Evolutionary conservation across 805 yeast genomes (phyloP), one percentile per base, ranked within the genome.

Genomic region (Torulaspora indica): DNA sequence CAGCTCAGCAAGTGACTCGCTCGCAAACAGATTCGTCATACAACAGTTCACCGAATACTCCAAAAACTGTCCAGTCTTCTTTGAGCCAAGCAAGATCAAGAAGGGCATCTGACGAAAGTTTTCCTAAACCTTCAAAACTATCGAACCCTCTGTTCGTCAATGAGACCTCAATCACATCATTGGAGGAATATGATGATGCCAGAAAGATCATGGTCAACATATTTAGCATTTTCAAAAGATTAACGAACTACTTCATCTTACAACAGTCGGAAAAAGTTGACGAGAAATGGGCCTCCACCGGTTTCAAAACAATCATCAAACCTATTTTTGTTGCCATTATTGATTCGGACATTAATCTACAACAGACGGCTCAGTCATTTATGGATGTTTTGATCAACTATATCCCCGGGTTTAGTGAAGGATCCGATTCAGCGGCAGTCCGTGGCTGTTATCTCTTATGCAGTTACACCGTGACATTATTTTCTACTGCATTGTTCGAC

Each of bases 271-370:
- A 46, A n/a, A 47, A 45, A 5, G 35, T 46, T 10, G 51, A 54
- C 33, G 38, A 42, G 14, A 31, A 38, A 12, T 52, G 60, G 54
- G 54, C 55, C 7, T 47, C 49, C 4, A 48, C 53, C 20, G 63
- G 60, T 39, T 61, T 56, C 38, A 52, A 42, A 23, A 50, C 50
- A 35, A 53, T 61, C 9, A 51, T 61, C n/a, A 62, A 68, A 39
- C 73, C 78, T 1, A 52, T 76, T 3, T 60, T 68, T 12, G 59
- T 59, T 27, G 65, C 76, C 1, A 52, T 74, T 12, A 55, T 63
- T 23, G 72, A 71, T 45, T 53, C 64, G 2, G 72, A 69, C 49
- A 44, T 47, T 8, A 63, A 55, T 7, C 45, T 77, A 27, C 61
- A 60, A 10, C 55, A 53, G 1, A 68, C 75, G 1, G 62, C 70